Evolutionary conservation across 495 filamentous ascomycete species (phyloP).

Genomic region (Aspergillus olivimuriae): DNA sequence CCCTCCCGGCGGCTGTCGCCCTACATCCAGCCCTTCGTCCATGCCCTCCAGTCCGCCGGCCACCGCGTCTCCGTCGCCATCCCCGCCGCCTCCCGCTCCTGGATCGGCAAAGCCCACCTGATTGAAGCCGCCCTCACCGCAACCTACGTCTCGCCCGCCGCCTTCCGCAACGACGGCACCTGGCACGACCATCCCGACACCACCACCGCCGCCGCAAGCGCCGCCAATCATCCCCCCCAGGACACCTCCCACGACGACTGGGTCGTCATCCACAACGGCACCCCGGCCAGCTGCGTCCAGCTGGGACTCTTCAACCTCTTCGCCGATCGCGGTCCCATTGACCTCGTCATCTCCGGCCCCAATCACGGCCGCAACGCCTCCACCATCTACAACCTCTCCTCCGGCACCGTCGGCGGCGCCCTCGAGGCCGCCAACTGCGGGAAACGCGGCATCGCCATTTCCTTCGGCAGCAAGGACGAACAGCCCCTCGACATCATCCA

Average conservation of each 20-base stretch:
- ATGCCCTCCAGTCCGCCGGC: conserved; percentile 67
- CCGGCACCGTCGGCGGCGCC: conserved; percentile 85
- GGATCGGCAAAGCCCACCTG: conserved; percentile 97
- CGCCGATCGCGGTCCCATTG: conserved; percentile 61
- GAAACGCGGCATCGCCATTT: conserved; percentile 70
- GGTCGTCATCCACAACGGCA: conserved; percentile 82
- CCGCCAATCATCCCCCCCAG: conserved; percentile 24
- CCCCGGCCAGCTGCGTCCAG: conserved; percentile 81
- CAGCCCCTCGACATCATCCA: conserved; percentile 62
- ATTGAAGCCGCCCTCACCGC: conserved; percentile 79
- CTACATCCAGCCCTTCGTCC: conserved; percentile 80
- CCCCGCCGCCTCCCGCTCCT: conserved; percentile 83
- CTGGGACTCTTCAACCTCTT: conserved; percentile 89
- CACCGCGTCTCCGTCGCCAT: conserved; percentile 88
- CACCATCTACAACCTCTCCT: conserved; percentile 80
- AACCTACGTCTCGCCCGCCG: conserved; percentile 66
- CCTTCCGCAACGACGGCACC: conserved; percentile 50
- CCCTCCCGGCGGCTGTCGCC: conserved; percentile 81
- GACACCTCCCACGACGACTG: no score
- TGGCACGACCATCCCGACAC: conserved; percentile 22
- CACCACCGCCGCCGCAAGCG: conserved; percentile 34
- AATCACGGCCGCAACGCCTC: conserved; percentile 96
- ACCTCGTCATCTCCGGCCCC: conserved; percentile 84
- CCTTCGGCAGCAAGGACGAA: conserved; percentile 74
- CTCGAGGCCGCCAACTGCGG: conserved; percentile 84